These are phyloP conservation scores for Botryosphaeria dothidea DNA, from an alignment of 2,329 filamentous ascomycete genomes.

Conservation along the genomic window DNA sequence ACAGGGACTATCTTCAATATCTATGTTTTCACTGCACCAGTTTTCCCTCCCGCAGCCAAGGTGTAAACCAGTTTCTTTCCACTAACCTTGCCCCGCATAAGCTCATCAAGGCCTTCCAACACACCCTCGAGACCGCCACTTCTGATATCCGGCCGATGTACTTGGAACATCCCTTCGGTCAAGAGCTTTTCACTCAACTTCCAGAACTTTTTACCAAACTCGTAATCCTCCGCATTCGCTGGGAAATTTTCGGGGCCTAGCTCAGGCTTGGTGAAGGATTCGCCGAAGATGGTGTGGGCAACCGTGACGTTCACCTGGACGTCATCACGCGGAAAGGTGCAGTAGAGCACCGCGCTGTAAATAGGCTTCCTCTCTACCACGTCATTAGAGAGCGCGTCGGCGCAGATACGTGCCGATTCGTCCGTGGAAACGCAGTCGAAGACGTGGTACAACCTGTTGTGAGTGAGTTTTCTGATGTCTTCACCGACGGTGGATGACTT, in stretches of 20 bases:
- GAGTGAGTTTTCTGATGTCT: conserved; percentile 49
- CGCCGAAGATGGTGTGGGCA: conserved; percentile 46
- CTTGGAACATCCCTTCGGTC: conserved; percentile 31
- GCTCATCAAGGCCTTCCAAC: conserved; percentile 32
- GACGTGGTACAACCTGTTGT: conserved; percentile 45
- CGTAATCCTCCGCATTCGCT: conserved; percentile 29
- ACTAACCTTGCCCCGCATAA: conserved; percentile 35
- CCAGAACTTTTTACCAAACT: conserved; percentile 32
- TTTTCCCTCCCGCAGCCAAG: no score
- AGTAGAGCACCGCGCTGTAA: conserved; percentile 45
- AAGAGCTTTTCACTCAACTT: conserved; percentile 27
- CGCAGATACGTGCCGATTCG: conserved; percentile 40
- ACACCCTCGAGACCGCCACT: conserved; percentile 31
- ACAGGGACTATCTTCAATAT: no score
- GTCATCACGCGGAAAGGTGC: conserved; percentile 41
- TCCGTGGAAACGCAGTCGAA: conserved; percentile 53
- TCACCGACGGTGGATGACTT: conserved; percentile 44
- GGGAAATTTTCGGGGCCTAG: background rate
- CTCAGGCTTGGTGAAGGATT: conserved; percentile 33
- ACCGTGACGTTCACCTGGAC: conserved; percentile 46
- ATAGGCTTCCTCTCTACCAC: conserved; percentile 22
- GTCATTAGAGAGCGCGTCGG: conserved; percentile 38
- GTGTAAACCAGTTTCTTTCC: conserved; percentile 37
- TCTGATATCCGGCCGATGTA: conserved; percentile 32
- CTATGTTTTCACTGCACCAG: no score